These are phyloP conservation scores for Niveomyces coronatus DNA, from an alignment of 2,329 filamentous ascomycete genomes.

Conservation along the genomic window DNA sequence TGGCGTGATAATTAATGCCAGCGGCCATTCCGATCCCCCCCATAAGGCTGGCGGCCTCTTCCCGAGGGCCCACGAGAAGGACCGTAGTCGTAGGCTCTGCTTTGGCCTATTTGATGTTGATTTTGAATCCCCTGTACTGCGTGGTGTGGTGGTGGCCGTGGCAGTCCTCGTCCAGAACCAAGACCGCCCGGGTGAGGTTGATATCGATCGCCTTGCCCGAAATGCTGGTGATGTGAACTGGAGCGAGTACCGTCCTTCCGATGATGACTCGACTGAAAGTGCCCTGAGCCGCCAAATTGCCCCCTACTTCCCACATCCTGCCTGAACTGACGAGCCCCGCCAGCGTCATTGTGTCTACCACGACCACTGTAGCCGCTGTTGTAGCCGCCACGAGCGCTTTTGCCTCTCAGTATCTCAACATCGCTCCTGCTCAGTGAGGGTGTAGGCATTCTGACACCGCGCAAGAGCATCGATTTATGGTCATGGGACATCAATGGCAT, in stretches of 20 bases:
- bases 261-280: conserved; percentile 11
- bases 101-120: no score
- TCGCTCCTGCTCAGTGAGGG: conserved; percentile 67
- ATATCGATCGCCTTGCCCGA: conserved; percentile 23
- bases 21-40: conserved; percentile 2
- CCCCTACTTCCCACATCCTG: conserved; percentile 3
- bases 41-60: not conserved
- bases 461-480: conserved; percentile 91
- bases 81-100: not conserved
- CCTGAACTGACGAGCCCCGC: conserved; percentile 5
- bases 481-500: conserved; percentile 62
- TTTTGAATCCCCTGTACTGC: no score
- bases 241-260: conserved; percentile 6
- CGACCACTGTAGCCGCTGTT: conserved; percentile 43
- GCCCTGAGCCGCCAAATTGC: conserved; percentile 2
- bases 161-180: conserved; percentile 31
- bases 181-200: conserved; percentile 35
- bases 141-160: conserved; percentile 34
- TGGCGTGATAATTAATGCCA: no score
- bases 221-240: conserved; percentile 12
- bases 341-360: conserved; percentile 34
- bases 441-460: conserved; percentile 64
- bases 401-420: conserved; percentile 59
- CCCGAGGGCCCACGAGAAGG: not conserved
- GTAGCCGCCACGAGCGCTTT: conserved; percentile 50